Evolutionary conservation across 2,329 filamentous ascomycete genomes (phyloP).

Genomic region (Hypoxylon sp.): DNA sequence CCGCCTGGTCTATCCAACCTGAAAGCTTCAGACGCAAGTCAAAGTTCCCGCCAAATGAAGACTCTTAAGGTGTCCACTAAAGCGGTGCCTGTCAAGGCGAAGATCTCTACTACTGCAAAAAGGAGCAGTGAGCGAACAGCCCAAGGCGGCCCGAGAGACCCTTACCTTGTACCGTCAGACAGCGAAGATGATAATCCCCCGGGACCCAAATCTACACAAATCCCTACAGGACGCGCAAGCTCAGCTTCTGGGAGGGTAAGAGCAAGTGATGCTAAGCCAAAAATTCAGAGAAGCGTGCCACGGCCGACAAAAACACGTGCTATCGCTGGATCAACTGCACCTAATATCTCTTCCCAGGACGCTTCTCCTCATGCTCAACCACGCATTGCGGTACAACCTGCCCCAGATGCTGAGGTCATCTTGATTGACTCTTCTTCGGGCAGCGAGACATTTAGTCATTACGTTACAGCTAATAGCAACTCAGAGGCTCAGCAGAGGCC

Average conservation of each 20-base stretch:
- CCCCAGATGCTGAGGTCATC: slow-evolving; percentile 15
- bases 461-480: background rate
- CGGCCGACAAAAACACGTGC: background rate
- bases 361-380: background rate
- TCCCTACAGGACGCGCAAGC: background rate
- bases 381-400: background rate
- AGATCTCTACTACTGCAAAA: background rate
- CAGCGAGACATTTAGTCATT: background rate
- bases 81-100: background rate
- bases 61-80: background rate
- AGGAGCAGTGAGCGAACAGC: background rate
- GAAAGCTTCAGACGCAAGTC: background rate
- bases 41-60: background rate
- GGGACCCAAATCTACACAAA: background rate
- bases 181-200: slow-evolving; percentile 36
- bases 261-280: background rate
- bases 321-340: background rate
- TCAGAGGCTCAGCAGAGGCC: background rate
- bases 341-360: background rate
- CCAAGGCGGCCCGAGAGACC: slow-evolving; percentile 34
- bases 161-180: slow-evolving; percentile 46
- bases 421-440: slow-evolving; percentile 8
- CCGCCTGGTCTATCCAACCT: background rate
- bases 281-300: background rate
- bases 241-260: background rate